Conservation (phyloP, 2,329 filamentous ascomycete species). For the Dothiorella sarmentorum region DNA sequence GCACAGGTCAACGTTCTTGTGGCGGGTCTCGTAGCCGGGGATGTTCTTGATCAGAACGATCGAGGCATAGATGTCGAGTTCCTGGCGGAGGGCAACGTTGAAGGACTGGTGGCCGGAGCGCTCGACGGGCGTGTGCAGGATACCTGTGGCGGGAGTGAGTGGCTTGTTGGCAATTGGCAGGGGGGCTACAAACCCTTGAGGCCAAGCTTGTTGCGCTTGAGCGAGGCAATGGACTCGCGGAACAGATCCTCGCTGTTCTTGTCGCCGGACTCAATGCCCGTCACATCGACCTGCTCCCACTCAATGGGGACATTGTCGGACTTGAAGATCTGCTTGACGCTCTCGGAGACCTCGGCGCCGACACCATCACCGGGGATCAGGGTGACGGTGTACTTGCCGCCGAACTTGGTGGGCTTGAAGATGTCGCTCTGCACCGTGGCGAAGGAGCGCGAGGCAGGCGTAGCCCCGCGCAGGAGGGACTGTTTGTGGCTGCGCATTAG, state of each 20-base stretch:
- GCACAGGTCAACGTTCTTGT: conserved; percentile 96
- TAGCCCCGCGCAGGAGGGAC: conserved; percentile 56
- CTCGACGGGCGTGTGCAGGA: conserved; percentile 95
- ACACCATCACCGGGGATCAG: conserved; percentile 98
- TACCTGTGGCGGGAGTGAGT: conserved; percentile 45
- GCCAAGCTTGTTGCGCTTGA: conserved; percentile 97
- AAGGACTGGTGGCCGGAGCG: conserved; percentile 97
- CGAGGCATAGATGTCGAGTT: conserved; percentile 98
- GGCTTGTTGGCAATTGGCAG: neutral
- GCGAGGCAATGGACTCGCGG: conserved; percentile 88
- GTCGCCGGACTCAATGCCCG: conserved; percentile 78
- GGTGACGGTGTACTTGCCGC: conserved; percentile 98
- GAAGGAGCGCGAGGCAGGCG: conserved; percentile 45
- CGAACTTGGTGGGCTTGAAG: conserved; percentile 98
- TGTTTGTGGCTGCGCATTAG: conserved; percentile 34
- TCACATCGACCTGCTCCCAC: conserved; percentile 98
- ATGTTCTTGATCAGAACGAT: conserved; percentile 99
- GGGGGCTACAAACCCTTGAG: conserved; percentile 66
- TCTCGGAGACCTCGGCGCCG: conserved; percentile 94
- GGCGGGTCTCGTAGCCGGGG: conserved; percentile 93
- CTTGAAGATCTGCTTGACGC: conserved; percentile 99
- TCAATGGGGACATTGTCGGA: conserved; percentile 97
- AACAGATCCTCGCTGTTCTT: conserved; percentile 93
- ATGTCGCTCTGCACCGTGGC: conserved; percentile 84
- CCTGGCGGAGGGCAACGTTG: conserved; percentile 98